Base-by-base conservation (phyloP, 345 rosid species). In the Garcia nutans region DNA sequence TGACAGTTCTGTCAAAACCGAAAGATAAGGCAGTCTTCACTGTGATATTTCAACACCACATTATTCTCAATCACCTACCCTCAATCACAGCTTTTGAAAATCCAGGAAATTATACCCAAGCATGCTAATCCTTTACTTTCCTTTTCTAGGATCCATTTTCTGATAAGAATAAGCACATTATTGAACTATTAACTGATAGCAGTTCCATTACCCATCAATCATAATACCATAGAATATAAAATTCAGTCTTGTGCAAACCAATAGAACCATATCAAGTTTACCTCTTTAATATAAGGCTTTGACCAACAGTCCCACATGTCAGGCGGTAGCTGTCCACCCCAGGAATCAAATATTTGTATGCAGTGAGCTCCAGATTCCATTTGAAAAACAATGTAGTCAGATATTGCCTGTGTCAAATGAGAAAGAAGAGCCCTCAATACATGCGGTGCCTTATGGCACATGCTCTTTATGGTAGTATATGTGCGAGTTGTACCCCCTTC, bases 311-410 rank as follows among this genome's bases (percentile, higher is more conserved):
- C 95, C 98, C 98, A 92, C 93, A 94, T 86, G 42, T 87, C 81
- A 3, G 97, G 98, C 23, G 97, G 90, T 50, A 94, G 85, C 73
- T 92, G 98, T n/a, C 98, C 97, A 78, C 97, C 98, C 97, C 98
- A 94, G 3, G 97, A 94, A 84, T 94, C 97, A 70, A 94, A 94
- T 81, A 94, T 94, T 82, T 94, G 97, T 70, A 94, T 89, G 80
- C 97, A 94, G 55, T 94, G 92, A 73, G 97, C 98, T 77, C 97
- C 97, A 28, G 91, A 91, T 70, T 89, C 93, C 54, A 91, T 93
- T 91, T 94, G 97, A 81, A 79, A 95, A 83, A 95, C 82, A 74
- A 90, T 83, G 56, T 89, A 95, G 45, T 91, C 93, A 10, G 94
- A 71, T 76, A 93, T 89, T 55, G 97, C 97, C 74, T 85, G 76